These are phyloP conservation scores for Radiomyces spectabilis DNA, from an alignment of 192 early-diverging fungal genomes.

Conservation along the genomic window DNA sequence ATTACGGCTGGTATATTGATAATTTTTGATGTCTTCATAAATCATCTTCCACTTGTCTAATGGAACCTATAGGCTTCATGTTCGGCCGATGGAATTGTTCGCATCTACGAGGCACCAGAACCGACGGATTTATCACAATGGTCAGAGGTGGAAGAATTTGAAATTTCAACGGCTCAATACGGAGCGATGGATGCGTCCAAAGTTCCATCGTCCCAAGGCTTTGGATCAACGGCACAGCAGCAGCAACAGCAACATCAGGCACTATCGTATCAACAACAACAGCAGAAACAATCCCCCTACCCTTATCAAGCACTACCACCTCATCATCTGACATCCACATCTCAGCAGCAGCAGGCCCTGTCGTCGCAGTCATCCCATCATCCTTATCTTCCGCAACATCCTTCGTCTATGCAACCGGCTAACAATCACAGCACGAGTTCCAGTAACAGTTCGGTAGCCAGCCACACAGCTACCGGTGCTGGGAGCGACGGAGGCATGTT, in stretches of 20 bases:
- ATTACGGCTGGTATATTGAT: constrained; percentile 60
- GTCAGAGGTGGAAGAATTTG: constrained; percentile 63
- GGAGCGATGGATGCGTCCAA: not conserved
- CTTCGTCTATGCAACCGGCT: too few species aligned
- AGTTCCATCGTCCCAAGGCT: not conserved
- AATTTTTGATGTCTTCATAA: not conserved
- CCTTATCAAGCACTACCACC: not conserved
- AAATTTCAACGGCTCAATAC: constrained; percentile 10
- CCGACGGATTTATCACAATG: constrained; percentile 68
- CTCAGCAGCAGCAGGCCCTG: not conserved
- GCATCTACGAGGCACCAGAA: constrained; percentile 86
- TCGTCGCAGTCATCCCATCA: too few species aligned
- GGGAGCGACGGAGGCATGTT: not conserved
- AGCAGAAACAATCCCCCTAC: not conserved
- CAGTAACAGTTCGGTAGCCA: constrained; percentile 10
- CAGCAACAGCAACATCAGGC: constrained; percentile 3
- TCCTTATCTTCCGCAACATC: too few species aligned
- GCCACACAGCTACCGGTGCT: too few species aligned
- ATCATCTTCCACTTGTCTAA: too few species aligned
- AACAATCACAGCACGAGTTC: constrained; percentile 8
- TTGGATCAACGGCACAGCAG: too few species aligned
- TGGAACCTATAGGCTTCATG: constrained; percentile 62
- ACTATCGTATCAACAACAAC: not conserved
- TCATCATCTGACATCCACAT: not conserved
- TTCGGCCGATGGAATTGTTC: constrained; percentile 74